Conservation (phyloP, 768 basidiomycete genomes). For the Pholiota molesta region DNA sequence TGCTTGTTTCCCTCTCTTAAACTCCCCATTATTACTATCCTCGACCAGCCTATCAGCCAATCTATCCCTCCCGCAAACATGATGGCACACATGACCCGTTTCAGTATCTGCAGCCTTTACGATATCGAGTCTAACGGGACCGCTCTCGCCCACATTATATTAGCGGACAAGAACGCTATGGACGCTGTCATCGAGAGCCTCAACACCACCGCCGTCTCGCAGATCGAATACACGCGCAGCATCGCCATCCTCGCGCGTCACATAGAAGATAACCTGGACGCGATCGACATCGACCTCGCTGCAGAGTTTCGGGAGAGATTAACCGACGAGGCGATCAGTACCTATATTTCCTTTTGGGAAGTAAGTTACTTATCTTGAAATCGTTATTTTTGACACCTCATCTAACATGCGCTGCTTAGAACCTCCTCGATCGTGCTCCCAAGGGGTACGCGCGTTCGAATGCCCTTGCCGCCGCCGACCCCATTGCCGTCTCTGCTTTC, state of each 20-base stretch:
- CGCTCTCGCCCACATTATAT: neutral
- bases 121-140: neutral
- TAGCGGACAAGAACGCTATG: neutral
- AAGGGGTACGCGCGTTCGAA: neutral
- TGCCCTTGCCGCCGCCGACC: neutral
- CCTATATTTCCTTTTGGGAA: too few relatives aligned
- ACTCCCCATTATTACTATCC: too few relatives aligned
- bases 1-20: too few relatives aligned
- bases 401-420: too few relatives aligned
- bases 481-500: conserved; percentile 11
- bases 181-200: neutral
- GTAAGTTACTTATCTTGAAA: too few relatives aligned
- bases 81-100: too few relatives aligned
- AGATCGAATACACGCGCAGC: neutral
- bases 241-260: neutral
- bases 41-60: too few relatives aligned
- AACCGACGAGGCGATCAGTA: neutral
- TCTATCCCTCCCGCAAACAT: too few relatives aligned
- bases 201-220: neutral
- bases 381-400: too few relatives aligned
- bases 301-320: neutral
- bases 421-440: too few relatives aligned
- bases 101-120: neutral
- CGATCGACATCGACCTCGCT: neutral
- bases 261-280: neutral